Conservation (phyloP, 768 basidiomycete genomes). For the Russula earlei region DNA sequence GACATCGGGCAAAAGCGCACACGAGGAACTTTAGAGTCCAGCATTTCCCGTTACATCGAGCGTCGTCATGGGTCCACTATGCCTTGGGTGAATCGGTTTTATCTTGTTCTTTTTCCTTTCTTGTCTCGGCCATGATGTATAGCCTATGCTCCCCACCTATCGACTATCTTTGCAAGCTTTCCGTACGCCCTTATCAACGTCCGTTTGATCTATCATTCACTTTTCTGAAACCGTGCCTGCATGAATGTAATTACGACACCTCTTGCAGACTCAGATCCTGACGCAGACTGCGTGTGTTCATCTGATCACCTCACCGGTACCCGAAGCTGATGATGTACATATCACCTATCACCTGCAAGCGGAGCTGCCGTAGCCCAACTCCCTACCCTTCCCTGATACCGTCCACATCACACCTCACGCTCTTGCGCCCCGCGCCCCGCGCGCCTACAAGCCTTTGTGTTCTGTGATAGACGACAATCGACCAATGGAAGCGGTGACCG, state of each 20-base stretch:
- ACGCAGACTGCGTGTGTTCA: slow-evolving; percentile 2
- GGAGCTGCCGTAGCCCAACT: background rate
- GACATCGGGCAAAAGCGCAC: background rate
- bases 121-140: background rate
- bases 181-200: background rate
- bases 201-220: background rate
- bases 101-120: background rate
- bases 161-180: background rate
- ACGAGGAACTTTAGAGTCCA: slow-evolving; percentile 20
- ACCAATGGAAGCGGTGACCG: background rate
- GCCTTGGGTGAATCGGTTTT: background rate
- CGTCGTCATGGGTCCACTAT: too few relatives aligned
- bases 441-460: background rate
- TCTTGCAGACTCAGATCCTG: background rate
- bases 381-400: background rate
- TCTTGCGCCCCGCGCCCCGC: slow-evolving; percentile 3
- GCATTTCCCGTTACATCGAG: too few relatives aligned
- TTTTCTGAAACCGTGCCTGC: background rate
- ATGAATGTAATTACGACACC: background rate
- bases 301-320: slow-evolving; percentile 2
- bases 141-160: background rate
- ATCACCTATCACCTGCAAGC: background rate
- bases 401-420: background rate
- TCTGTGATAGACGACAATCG: background rate
- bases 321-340: background rate